These are phyloP conservation scores for Favolaschia claudopus DNA, from an alignment of 768 basidiomycete genomes.

Conservation along the genomic window DNA sequence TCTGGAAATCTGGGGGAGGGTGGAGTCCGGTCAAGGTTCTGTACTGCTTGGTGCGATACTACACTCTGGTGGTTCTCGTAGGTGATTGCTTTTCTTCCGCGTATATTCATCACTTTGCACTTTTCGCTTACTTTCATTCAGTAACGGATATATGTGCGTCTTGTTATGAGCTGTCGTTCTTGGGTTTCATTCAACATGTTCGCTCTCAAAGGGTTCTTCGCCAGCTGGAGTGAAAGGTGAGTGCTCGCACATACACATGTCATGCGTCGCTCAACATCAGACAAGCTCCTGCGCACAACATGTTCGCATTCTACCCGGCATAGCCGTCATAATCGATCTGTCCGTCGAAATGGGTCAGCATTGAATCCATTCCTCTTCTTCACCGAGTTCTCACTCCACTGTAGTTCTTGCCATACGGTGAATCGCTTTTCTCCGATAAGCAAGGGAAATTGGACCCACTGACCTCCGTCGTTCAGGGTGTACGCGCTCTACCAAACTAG, in stretches of 20 bases:
- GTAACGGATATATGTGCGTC: constrained; percentile 25
- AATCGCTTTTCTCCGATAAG: too few species aligned
- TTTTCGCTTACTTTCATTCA: neutral
- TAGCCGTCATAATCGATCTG: constrained; percentile 25
- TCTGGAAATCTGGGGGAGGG: constrained; percentile 15
- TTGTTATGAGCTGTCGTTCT: too few species aligned
- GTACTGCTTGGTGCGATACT: constrained; percentile 25
- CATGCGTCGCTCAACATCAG: too few species aligned
- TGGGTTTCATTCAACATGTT: too few species aligned
- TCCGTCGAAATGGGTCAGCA: constrained; percentile 1
- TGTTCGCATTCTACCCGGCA: constrained; percentile 20
- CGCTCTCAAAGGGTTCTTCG: constrained; percentile 19
- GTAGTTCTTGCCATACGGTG: too few species aligned
- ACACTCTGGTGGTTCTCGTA: constrained; percentile 23
- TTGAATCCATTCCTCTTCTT: neutral
- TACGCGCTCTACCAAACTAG: too few species aligned
- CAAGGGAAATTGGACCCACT: too few species aligned
- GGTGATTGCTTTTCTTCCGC: constrained; percentile 7
- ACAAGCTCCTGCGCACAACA: constrained; percentile 24
- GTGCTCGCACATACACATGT: too few species aligned
- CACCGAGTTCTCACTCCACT: too few species aligned
- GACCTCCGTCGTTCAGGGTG: too few species aligned
- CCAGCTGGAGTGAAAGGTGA: constrained; percentile 23
- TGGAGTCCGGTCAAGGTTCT: constrained; percentile 23
- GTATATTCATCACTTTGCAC: neutral